Evolutionary conservation across 345 rosid species (phyloP).

Genomic region (Eucalyptus globulus): DNA sequence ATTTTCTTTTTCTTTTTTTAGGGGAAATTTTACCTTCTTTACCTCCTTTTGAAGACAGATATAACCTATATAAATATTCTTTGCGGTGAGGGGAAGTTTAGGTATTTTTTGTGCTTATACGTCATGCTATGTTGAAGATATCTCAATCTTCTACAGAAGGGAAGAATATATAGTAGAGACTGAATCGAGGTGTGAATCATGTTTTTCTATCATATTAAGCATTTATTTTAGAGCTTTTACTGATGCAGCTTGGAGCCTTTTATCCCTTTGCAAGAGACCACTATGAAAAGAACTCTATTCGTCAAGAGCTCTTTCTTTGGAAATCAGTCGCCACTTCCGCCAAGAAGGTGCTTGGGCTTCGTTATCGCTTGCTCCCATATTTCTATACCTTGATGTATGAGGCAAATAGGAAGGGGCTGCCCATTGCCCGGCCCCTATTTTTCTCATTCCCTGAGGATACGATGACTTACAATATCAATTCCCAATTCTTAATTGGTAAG

Average conservation of each 20-base stretch:
- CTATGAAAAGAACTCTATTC: conserved; percentile 2
- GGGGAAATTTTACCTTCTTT: too few relatives aligned
- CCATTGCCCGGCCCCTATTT: conserved; percentile 73
- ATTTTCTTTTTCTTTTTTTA: not conserved
- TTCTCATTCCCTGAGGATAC: conserved; percentile 56
- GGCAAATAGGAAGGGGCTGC: conserved; percentile 45
- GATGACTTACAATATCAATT: conserved; percentile 29
- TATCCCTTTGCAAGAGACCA: conserved; percentile 86
- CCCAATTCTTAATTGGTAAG: conserved; percentile 52
- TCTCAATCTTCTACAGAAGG: not conserved
- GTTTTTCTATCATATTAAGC: not conserved
- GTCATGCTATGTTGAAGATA: not conserved
- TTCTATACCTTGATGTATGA: conserved; percentile 58
- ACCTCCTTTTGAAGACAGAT: not conserved
- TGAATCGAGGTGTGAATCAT: not conserved
- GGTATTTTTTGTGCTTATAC: not conserved
- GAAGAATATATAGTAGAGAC: not conserved
- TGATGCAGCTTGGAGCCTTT: conserved; percentile 59
- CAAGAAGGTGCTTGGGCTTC: conserved; percentile 49
- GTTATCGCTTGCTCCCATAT: conserved; percentile 58
- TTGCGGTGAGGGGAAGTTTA: not conserved
- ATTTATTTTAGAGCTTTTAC: not conserved
- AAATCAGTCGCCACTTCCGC: conserved; percentile 65
- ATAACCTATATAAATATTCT: not conserved
- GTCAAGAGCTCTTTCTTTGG: conserved; percentile 73